Percentiles rank a stretch among this genome's conserved stretches.
These are phyloP conservation scores for Lyophyllum shimeji DNA, from an alignment of 768 basidiomycete species.

Conservation along the genomic window DNA sequence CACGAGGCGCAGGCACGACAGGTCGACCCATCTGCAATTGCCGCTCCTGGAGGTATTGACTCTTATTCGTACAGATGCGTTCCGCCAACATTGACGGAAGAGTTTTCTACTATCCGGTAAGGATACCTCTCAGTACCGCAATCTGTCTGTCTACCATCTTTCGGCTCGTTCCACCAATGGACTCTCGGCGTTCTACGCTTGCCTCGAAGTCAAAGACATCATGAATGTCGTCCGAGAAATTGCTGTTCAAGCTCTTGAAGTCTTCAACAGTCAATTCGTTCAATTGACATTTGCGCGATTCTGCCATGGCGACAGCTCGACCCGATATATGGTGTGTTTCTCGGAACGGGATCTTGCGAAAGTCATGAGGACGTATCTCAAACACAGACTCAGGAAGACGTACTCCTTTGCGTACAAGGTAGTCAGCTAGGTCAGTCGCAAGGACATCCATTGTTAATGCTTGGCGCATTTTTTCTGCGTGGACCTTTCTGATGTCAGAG, in stretches of 20 bases:
- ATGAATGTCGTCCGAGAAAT: conserved; percentile 81
- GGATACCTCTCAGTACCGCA: conserved; percentile 61
- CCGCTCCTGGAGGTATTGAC: no score
- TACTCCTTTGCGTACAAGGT: conserved; percentile 97
- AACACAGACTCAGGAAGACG: conserved; percentile 28
- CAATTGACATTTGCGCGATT: conserved; percentile 76
- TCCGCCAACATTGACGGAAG: background rate
- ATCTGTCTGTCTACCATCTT: conserved; percentile 88
- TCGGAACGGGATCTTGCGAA: conserved; percentile 86
- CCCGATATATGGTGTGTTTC: conserved; percentile 99
- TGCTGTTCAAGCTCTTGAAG: conserved; percentile 69
- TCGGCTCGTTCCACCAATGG: conserved; percentile 89
- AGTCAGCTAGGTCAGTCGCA: conserved; percentile 98
- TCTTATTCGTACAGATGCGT: background rate
- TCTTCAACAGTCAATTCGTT: conserved; percentile 80
- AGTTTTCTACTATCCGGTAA: conserved; percentile 32
- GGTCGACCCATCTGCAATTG: no score
- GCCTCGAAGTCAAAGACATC: conserved; percentile 93
- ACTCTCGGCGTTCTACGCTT: conserved; percentile 87
- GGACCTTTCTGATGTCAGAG: conserved; percentile 53
- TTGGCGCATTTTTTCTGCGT: conserved; percentile 84
- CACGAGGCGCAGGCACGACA: no score
- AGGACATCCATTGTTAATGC: conserved; percentile 97
- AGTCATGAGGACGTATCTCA: conserved; percentile 1
- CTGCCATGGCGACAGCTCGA: conserved; percentile 92